These are phyloP conservation scores for Hanseniaspora occidentalis DNA, from an alignment of 805 yeast species.

Conservation along the genomic window DNA sequence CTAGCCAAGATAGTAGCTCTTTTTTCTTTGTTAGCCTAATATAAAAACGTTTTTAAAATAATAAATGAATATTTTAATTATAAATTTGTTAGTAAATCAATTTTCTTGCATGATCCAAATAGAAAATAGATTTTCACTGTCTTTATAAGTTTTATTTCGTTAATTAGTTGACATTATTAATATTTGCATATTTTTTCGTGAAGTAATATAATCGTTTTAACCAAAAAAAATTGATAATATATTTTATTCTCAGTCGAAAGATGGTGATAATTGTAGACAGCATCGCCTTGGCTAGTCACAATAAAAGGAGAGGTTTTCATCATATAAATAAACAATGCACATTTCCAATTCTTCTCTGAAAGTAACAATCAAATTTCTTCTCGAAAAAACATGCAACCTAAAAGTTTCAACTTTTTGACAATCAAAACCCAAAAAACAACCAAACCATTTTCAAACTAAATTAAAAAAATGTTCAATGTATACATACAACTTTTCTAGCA, in stretches of 20 bases:
- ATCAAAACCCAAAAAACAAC: conserved; percentile 7
- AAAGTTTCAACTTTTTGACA: background rate
- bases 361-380: background rate
- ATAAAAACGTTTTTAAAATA: too few species aligned
- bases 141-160: background rate
- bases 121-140: too few species aligned
- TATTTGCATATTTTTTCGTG: conserved; percentile 7
- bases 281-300: conserved; percentile 62
- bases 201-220: background rate
- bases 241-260: conserved; percentile 48
- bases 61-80: background rate
- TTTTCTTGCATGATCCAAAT: too few species aligned
- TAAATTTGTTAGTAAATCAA: conserved; percentile 5
- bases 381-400: background rate
- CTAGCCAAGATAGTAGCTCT: conserved; percentile 75
- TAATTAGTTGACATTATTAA: background rate
- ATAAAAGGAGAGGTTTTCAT: conserved; percentile 37
- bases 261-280: conserved; percentile 59
- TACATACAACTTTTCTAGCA: conserved; percentile 73
- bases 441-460: background rate
- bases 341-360: background rate
- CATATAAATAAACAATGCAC: conserved; percentile 14
- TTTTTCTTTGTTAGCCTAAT: conserved; percentile 36
- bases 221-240: background rate
- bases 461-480: conserved; percentile 8